Evolutionary conservation across 495 filamentous ascomycete species (phyloP).

Genomic region (Daldinia grandis): DNA sequence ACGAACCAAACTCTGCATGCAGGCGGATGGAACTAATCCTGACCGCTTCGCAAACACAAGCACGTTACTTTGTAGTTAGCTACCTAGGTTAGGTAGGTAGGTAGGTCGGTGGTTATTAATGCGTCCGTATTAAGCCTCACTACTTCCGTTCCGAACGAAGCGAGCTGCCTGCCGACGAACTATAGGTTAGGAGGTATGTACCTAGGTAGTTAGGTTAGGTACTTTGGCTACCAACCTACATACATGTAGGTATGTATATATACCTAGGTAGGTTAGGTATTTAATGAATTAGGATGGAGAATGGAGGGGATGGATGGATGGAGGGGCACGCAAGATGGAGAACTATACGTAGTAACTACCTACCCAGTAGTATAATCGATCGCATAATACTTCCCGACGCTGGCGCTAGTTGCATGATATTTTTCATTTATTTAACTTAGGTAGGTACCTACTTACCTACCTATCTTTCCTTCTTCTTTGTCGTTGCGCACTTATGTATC

Average conservation of each 20-base stretch:
- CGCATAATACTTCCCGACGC: not conserved
- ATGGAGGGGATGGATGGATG: not conserved
- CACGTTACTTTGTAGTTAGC: not conserved
- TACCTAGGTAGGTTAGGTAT: constrained; percentile 1
- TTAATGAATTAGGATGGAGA: not conserved
- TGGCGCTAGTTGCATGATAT: not conserved
- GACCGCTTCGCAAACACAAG: not conserved
- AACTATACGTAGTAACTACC: too few relatives aligned
- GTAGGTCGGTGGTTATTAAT: not conserved
- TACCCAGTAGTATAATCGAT: not conserved
- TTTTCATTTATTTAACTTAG: not conserved
- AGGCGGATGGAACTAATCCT: not conserved
- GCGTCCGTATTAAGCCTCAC: not conserved
- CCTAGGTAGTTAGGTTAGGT: too few relatives aligned
- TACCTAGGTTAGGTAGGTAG: too few relatives aligned
- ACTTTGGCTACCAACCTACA: not conserved
- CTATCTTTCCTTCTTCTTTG: too few relatives aligned
- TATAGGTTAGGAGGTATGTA: too few relatives aligned
- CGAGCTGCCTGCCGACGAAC: too few relatives aligned
- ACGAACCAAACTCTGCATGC: not conserved
- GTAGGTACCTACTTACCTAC: too few relatives aligned
- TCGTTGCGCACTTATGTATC: not conserved
- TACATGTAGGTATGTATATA: too few relatives aligned
- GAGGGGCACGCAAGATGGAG: not conserved
- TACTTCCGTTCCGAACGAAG: too few relatives aligned